Percentiles rank a stretch among this genome's conserved stretches.
Conservation (phyloP, 2,329 filamentous ascomycete genomes). For the Domatiomyces catenatus region DNA sequence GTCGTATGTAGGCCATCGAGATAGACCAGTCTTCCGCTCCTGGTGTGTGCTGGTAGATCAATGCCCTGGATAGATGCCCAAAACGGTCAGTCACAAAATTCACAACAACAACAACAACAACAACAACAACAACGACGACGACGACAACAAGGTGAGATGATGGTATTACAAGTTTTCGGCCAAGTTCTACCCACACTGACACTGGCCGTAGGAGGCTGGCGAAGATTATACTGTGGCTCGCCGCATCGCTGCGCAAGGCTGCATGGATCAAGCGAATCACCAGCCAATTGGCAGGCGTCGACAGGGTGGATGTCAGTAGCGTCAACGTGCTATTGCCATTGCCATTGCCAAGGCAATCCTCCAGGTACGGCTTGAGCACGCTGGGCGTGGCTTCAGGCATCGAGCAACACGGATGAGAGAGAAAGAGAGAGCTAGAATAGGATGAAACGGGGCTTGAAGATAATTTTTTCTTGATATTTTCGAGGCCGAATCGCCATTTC, state of each 20-base stretch:
- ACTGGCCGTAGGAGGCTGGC: slow-evolving; percentile 70
- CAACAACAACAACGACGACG: too few relatives aligned
- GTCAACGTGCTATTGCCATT: slow-evolving; percentile 22
- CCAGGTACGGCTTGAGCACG: slow-evolving; percentile 24
- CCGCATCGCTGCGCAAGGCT: slow-evolving; percentile 26
- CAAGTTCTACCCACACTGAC: slow-evolving; percentile 60
- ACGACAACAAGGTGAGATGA: neutral
- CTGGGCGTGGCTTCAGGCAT: slow-evolving; percentile 29
- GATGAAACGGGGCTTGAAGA: neutral
- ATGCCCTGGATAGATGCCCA: slow-evolving; percentile 14
- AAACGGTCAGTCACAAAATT: neutral
- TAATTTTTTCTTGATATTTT: neutral
- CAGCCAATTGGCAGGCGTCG: slow-evolving; percentile 42
- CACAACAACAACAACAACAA: too few relatives aligned
- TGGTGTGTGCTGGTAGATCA: slow-evolving; percentile 25
- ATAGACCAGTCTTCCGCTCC: slow-evolving; percentile 50
- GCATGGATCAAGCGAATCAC: slow-evolving; percentile 33
- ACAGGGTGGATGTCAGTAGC: slow-evolving; percentile 29
- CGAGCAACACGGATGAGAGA: slow-evolving; percentile 1
- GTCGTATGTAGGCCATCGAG: slow-evolving; percentile 49
- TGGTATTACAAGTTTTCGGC: slow-evolving; percentile 43
- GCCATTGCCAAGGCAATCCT: slow-evolving; percentile 18
- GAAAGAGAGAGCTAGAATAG: neutral
- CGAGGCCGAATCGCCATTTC: neutral
- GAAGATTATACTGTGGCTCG: slow-evolving; percentile 44